A percentile compares a stretch with the other conserved stretches of the same genome.
phyloP scores from a whole-genome alignment of 371 early-diverging fungal species.

The Rhizopus stolonifer region DNA sequence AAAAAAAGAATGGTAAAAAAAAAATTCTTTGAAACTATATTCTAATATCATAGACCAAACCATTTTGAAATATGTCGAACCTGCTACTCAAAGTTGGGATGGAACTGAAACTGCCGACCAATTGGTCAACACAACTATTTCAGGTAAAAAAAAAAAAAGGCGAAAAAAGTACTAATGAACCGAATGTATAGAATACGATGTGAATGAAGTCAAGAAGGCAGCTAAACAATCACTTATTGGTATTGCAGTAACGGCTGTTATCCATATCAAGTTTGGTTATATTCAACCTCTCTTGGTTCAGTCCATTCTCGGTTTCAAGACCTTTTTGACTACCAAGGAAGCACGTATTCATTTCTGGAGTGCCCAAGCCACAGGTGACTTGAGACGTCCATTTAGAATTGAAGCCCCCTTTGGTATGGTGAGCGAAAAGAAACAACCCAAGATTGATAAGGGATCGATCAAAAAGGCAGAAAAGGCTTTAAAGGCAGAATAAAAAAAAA shows the following conservation, averaged over 20 bases:
- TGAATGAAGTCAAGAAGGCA: conserved; percentile 67
- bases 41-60: conserved; percentile 30
- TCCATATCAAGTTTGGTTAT: conserved; percentile 85
- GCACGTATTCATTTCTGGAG: conserved; percentile 73
- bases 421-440: conserved; percentile 35
- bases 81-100: conserved; percentile 39
- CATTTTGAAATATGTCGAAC: conserved; percentile 38
- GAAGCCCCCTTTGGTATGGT: conserved; percentile 61
- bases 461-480: conserved; percentile 53
- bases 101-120: conserved; percentile 33
- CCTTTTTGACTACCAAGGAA: conserved; percentile 61
- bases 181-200: conserved; percentile 66
- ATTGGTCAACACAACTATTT: conserved; percentile 33
- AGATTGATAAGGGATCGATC: conserved; percentile 45
- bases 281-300: conserved; percentile 85
- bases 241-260: conserved; percentile 63
- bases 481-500: conserved; percentile 32
- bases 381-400: conserved; percentile 79
- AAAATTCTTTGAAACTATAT: not conserved
- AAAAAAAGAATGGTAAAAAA: conserved; percentile 43
- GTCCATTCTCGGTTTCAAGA: conserved; percentile 70
- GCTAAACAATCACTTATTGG: conserved; percentile 68
- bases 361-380: conserved; percentile 66
- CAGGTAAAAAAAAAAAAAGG: conserved; percentile 22
- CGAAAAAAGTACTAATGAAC: not conserved